Evolutionary conservation across 78 protist genomes (phyloP), one percentile per base, ranked within the genome.

Genomic region (Trichosphaerium sp.): DNA sequence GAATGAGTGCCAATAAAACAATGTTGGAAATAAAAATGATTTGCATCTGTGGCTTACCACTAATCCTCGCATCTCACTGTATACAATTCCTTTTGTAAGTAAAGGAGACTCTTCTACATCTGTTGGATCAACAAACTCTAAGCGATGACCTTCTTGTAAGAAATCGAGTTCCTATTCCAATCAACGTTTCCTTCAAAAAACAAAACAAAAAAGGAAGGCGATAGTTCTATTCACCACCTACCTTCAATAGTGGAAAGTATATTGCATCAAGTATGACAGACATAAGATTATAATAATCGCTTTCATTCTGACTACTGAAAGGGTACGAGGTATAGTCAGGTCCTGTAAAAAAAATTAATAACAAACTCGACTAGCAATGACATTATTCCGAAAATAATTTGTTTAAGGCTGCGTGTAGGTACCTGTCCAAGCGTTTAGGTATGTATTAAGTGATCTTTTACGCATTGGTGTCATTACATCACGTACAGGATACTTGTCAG

Each of bases 381-480:
- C 59, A 61, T 11, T 15, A 41, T 26, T 26, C 55, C 11, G 18
- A 25, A 11, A 10, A 7, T 38, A 28, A 61, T 7, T 15, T n/a
- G 12, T 11, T 15, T 11, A 61, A 26, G 55, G 11, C 49, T 11
- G 14, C 18, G 61, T 12, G 14, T 56, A 2, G 31, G 66, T 39
- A 31, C 23, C 59, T 10, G 83, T 77, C 76, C 76, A 77, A 39
- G 83, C 83, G 55, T 77, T 77, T 76, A 77, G 68, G 55, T 66
- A 77, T 2, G 83, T 77, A 32, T 77, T 77, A 39, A 77, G 66
- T 41, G 89, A 78, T 8, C 81, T 59, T 56, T 78, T 75, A 21
- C 80, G 58, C 92, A 94, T 84, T 34, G 85, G 75, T 47, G 88
- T 77, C 71, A 94, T 92, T 25, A 94, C 96, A 37, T 89, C 96